A percentile compares a stretch with the other conserved stretches of the same genome.
Conservation (phyloP, 1,284 basidiomycete genomes). For the Melampsora larici-populina region DNA sequence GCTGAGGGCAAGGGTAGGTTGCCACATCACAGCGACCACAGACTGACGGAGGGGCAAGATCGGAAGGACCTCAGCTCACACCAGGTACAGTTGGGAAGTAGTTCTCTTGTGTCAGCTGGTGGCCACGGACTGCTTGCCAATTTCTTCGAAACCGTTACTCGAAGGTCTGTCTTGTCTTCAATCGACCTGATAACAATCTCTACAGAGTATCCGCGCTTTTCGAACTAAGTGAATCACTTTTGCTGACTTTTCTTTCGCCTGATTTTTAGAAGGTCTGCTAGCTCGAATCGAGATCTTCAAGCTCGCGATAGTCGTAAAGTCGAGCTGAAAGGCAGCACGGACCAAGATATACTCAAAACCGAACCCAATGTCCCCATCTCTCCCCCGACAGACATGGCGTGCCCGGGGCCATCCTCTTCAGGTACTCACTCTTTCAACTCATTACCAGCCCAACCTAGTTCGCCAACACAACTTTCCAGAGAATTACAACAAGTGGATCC, state of each 20-base stretch:
- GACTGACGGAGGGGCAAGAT: too few species aligned
- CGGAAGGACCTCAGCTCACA: too few species aligned
- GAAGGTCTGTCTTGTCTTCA: slow-evolving; percentile 33
- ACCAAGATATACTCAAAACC: slow-evolving; percentile 45
- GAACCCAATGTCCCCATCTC: slow-evolving; percentile 48
- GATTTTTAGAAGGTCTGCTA: slow-evolving; percentile 30
- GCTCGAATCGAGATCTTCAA: slow-evolving; percentile 15
- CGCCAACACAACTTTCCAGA: too few species aligned
- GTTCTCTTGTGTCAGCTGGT: slow-evolving; percentile 46
- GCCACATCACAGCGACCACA: too few species aligned
- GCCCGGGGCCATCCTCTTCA: background rate
- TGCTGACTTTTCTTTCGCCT: slow-evolving; percentile 29
- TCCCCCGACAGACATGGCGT: background rate
- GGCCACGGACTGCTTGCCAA: slow-evolving; percentile 50
- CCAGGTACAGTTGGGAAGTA: too few species aligned
- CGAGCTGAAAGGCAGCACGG: too few species aligned
- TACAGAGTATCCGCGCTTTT: slow-evolving; percentile 44
- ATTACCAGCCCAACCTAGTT: too few species aligned
- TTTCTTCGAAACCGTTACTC: slow-evolving; percentile 26
- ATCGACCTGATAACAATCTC: slow-evolving; percentile 26
- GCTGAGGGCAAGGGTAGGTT: too few species aligned
- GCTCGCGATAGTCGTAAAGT: too few species aligned
- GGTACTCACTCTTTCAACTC: background rate
- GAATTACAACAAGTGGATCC: too few species aligned
- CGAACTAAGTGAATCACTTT: slow-evolving; percentile 38